Evolutionary conservation across 176 grass and related monocot species (phyloP).

Genomic region (Oryza meridionalis): DNA sequence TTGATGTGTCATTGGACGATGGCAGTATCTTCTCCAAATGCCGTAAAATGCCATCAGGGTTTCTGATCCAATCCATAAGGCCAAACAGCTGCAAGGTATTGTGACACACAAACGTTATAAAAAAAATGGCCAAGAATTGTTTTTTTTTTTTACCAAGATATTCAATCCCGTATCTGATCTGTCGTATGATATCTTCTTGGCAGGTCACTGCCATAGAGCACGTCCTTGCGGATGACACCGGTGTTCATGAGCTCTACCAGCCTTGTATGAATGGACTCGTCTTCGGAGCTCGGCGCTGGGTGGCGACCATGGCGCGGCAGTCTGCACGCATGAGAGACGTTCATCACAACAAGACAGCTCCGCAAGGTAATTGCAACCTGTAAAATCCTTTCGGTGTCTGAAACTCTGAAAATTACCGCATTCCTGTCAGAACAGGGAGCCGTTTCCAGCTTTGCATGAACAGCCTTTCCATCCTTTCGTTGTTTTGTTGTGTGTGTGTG

Average conservation of each 20-base stretch:
- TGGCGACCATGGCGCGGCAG: constrained; percentile 51
- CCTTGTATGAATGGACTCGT: constrained; percentile 39
- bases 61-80: constrained; percentile 51
- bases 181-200: neutral
- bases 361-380: constrained; percentile 13
- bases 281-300: constrained; percentile 61
- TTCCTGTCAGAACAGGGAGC: neutral
- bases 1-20: constrained; percentile 58
- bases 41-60: constrained; percentile 70
- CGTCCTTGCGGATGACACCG: constrained; percentile 46
- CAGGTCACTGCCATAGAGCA: constrained; percentile 70
- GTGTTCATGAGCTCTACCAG: constrained; percentile 42
- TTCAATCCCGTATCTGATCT: constrained; percentile 9
- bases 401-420: neutral
- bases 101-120: neutral
- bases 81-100: constrained; percentile 61
- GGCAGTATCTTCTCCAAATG: constrained; percentile 23
- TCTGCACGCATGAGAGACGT: constrained; percentile 50
- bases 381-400: neutral
- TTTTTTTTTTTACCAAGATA: neutral
- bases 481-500: neutral
- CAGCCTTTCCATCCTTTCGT: neutral
- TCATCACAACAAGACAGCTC: neutral
- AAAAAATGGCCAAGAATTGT: neutral
- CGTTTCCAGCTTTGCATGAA: neutral